Evolutionary conservation across 306 rosid genomes (phyloP).

Genomic region (Quercus mongolica): DNA sequence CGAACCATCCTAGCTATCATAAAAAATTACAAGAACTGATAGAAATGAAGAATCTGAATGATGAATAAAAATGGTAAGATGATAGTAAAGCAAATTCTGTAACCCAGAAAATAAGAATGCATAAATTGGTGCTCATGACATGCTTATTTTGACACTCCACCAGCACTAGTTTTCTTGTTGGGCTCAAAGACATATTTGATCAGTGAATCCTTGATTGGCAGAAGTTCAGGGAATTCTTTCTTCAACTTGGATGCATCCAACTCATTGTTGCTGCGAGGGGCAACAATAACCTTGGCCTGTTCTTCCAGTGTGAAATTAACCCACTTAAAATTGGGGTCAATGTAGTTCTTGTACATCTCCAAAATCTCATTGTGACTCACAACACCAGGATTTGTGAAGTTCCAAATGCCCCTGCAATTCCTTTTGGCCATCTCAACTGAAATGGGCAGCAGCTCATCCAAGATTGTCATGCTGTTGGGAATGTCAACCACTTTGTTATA

Average conservation of each 20-base stretch:
- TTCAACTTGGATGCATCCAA: conserved; percentile 48
- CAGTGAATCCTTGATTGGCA: conserved; percentile 44
- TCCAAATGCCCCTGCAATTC: conserved; percentile 51
- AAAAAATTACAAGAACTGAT: not conserved
- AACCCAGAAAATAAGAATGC: not conserved
- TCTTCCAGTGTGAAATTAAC: conserved; percentile 41
- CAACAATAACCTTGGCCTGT: conserved; percentile 38
- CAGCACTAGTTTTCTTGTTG: conserved; percentile 30
- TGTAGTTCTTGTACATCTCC: conserved; percentile 58
- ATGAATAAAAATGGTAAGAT: not conserved
- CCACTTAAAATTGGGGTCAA: conserved; percentile 49
- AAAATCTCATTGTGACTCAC: conserved; percentile 60
- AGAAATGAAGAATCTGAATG: not conserved
- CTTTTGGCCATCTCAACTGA: conserved; percentile 62
- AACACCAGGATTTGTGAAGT: conserved; percentile 59
- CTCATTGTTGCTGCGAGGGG: conserved; percentile 44
- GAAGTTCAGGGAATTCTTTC: conserved; percentile 49
- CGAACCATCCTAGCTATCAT: not conserved
- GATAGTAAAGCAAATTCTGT: not conserved
- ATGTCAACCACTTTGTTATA: conserved; percentile 47
- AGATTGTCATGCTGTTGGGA: conserved; percentile 50
- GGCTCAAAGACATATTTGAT: conserved; percentile 45
- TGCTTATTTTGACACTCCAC: conserved; percentile 17
- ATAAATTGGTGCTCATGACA: conserved; percentile 1
- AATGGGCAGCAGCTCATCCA: conserved; percentile 59